Evolutionary conservation across 768 basidiomycete genomes (phyloP).

Genomic region (Leccinellum albellum): DNA sequence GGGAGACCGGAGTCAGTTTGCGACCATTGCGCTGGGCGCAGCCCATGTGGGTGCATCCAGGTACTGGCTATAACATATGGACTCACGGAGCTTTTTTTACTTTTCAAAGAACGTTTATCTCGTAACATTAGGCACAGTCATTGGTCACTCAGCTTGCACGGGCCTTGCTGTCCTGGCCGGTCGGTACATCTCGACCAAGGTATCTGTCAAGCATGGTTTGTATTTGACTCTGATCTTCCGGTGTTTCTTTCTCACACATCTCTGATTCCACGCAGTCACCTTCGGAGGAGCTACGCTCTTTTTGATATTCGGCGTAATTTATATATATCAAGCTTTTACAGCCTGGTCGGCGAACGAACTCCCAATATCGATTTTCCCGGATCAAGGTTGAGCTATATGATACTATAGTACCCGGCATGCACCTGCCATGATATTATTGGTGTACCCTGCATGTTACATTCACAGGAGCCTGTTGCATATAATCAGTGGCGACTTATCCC

Average conservation of each 20-base stretch:
- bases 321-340: conserved; percentile 61
- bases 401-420: not conserved
- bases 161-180: conserved; percentile 91
- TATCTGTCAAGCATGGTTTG: conserved; percentile 89
- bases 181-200: conserved; percentile 86
- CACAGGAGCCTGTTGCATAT: not conserved
- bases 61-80: not conserved
- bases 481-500: not conserved
- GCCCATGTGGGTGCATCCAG: conserved; percentile 67
- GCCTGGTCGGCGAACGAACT: conserved; percentile 17
- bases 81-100: conserved; percentile 3
- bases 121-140: conserved; percentile 83
- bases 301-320: conserved; percentile 77
- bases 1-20: conserved; percentile 97
- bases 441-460: conserved; percentile 3
- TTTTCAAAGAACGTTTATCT: conserved; percentile 79
- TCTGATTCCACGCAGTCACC: conserved; percentile 55
- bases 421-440: not conserved
- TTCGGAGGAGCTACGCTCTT: conserved; percentile 79
- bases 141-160: conserved; percentile 87
- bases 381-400: conserved; percentile 3
- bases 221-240: conserved; percentile 11
- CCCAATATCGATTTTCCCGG: conserved; percentile 13
- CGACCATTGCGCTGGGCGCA: conserved; percentile 92
- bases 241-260: not conserved